Conservation (phyloP, 75 land plant genomes). For the Picea sitchensis region DNA sequence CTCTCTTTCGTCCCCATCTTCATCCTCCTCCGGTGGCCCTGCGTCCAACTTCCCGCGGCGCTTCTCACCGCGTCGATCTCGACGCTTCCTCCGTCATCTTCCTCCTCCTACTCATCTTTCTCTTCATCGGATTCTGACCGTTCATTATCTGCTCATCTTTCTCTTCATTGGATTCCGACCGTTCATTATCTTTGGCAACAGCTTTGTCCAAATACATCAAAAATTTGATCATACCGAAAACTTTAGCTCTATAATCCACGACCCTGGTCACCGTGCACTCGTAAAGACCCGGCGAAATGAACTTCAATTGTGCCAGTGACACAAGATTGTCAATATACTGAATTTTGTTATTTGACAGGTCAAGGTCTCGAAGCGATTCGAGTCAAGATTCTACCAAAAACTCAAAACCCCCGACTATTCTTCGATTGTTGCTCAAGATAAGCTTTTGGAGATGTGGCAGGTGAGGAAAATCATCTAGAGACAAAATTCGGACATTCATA, state of each 20-base stretch:
- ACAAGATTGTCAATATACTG: no score
- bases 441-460: constrained; percentile 56
- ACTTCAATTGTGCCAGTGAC: no score
- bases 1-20: constrained; percentile 65
- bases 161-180: constrained; percentile 86
- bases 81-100: constrained; percentile 45
- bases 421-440: constrained; percentile 83
- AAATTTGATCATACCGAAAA: constrained; percentile 65
- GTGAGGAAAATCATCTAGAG: constrained; percentile 82
- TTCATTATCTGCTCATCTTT: constrained; percentile 49
- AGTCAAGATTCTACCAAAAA: no score
- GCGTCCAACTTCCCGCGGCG: constrained; percentile 12
- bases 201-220: constrained; percentile 76
- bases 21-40: constrained; percentile 55
- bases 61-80: constrained; percentile 62
- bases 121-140: constrained; percentile 33
- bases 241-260: constrained; percentile 63
- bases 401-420: constrained; percentile 31
- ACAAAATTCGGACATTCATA: constrained; percentile 67
- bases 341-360: no score
- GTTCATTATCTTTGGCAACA: constrained; percentile 68
- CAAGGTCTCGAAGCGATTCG: no score
- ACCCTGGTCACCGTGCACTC: constrained; percentile 26
- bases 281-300: no score
- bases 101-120: neutral